Percentiles rank a stretch among this genome's conserved stretches.
Conservation (phyloP, 2,329 filamentous ascomycete species). For the Tolypocladium nubicola region DNA sequence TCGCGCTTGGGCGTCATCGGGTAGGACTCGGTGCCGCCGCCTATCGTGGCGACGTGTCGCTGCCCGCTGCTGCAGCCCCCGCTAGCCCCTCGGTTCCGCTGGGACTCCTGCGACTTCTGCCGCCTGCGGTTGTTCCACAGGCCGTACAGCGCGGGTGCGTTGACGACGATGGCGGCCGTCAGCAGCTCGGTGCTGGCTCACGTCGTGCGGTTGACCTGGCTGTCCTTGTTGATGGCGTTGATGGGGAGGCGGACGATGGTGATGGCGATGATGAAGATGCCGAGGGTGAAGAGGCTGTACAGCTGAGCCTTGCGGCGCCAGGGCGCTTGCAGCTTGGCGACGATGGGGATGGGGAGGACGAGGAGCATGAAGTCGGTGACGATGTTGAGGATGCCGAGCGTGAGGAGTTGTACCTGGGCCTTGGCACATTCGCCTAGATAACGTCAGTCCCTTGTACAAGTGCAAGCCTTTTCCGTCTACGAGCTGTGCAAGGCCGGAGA, state of each 20-base stretch:
- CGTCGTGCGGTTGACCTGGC: conserved; percentile 23
- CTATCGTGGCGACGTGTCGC: neutral
- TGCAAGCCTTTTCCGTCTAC: no score
- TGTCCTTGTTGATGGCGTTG: conserved; percentile 21
- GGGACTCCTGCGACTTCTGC: neutral
- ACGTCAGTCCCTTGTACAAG: neutral
- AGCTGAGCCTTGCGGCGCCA: conserved; percentile 20
- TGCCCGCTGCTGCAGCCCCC: no score
- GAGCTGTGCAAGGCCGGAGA: no score
- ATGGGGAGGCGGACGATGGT: conserved; percentile 27
- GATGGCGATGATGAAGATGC: conserved; percentile 26
- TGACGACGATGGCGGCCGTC: conserved; percentile 22
- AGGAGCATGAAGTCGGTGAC: conserved; percentile 19
- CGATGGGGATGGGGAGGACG: conserved; percentile 11
- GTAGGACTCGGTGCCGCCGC: neutral
- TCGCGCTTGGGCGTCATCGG: neutral
- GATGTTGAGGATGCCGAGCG: conserved; percentile 22
- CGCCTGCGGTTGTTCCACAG: conserved; percentile 17
- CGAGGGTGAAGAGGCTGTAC: conserved; percentile 22
- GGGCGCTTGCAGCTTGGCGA: conserved; percentile 16
- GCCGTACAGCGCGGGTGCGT: conserved; percentile 24
- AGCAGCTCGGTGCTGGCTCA: conserved; percentile 28
- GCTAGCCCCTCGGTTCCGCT: neutral
- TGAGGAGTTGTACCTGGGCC: conserved; percentile 20
- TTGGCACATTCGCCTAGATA: conserved; percentile 14